Conservation (phyloP, 192 early-diverging fungal genomes). For the Glomus cerebriforme region DNA sequence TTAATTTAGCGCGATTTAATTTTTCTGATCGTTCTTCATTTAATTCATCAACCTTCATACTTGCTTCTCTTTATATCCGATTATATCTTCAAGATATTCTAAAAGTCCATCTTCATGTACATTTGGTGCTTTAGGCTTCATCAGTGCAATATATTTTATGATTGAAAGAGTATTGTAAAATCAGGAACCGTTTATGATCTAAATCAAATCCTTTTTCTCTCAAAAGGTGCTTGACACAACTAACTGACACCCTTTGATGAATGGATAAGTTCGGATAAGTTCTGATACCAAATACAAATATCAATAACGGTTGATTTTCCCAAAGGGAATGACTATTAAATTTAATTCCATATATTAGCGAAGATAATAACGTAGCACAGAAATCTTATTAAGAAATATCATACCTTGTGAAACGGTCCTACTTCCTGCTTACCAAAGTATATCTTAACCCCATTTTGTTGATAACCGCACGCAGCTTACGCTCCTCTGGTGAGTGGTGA, state of each 20-base stretch:
- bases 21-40: constrained; percentile 78
- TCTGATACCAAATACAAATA: constrained; percentile 99
- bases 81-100: constrained; percentile 98
- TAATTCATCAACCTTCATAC: constrained; percentile 67
- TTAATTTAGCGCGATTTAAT: constrained; percentile 82
- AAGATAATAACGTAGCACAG: background rate
- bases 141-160: constrained; percentile 52
- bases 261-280: constrained; percentile 94
- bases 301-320: constrained; percentile 99
- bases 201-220: constrained; percentile 88
- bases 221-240: constrained; percentile 75
- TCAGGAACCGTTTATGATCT: constrained; percentile 97
- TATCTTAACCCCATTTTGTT: constrained; percentile 85
- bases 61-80: constrained; percentile 88
- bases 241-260: constrained; percentile 75
- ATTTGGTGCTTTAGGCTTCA: constrained; percentile 93
- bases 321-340: constrained; percentile 63
- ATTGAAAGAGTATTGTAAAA: constrained; percentile 67
- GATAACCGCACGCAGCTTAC: constrained; percentile 51
- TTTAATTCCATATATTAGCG: background rate
- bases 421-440: constrained; percentile 90
- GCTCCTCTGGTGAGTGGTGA: background rate
- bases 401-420: constrained; percentile 87
- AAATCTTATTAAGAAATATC: background rate
- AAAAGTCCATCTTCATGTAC: constrained; percentile 95